Evolutionary conservation across 2,329 filamentous ascomycete genomes (phyloP), one percentile per base, ranked within the genome.

Genomic region (Sclerotinia trifoliorum): DNA sequence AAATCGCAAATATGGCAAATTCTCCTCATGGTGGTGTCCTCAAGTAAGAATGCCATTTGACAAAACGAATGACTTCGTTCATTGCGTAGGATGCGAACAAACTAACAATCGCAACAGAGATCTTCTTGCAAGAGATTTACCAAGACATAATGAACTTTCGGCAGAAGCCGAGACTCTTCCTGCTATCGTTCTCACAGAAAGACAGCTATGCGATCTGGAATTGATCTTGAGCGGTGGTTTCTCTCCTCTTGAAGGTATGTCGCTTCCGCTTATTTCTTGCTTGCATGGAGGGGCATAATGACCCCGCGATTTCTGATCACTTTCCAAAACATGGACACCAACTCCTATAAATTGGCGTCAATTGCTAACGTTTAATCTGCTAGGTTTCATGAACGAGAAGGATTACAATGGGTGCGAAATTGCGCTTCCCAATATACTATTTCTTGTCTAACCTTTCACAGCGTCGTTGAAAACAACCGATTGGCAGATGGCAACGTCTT

Each of bases 221-320:
- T 83, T 99, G 81, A 93, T 99, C 78, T 89, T 99, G 80, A 98
- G 93, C 81, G 95, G 95, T 79, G 95, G 95, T 73, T 99, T 99
- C 84, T 97, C 94, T 73, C 95, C 95, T 69, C 88, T 99, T 52
- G 94, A 99, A 88, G 95, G 94, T 96, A 77, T 72, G 88, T 72
- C 56, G 10, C 68, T 58, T 42, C 55, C 44, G 46, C 60, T 54
- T 66, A 52, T 60, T 66, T 56, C 32, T 58, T 73, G 66, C 70
- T 63, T 73, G 51, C 46, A 63, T 73, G 71, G 73, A 70, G 74
- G 74, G 74, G 72, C 68, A 68, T 62, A 62, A 66, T 44, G 60
- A 72, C 74, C 71, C 73, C 73, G 60, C 75, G 67, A 73, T 65
- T 54, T 21, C n/a, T 52, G 65, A 49, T 7, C 11, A 54, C 44